Base-by-base conservation (phyloP, 805 yeast genomes). In the Saccharomycopsis synnaedendra region DNA sequence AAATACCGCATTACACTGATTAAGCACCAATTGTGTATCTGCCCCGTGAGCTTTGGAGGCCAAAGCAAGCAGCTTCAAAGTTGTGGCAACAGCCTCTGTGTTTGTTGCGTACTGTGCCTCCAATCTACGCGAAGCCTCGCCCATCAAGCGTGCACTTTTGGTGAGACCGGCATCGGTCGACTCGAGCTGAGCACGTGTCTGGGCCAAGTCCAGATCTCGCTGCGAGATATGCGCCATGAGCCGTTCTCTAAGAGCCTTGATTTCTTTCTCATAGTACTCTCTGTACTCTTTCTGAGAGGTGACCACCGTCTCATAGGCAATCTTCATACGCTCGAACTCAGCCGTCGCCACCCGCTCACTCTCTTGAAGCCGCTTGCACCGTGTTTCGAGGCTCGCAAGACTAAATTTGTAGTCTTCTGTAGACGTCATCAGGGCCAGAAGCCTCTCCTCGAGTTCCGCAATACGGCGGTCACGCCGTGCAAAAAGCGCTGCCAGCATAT, bases 391-490 rank as follows among this genome's bases (percentile, higher is more conserved):
- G 41, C 72, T 69, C 49, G 76, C 74, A 44, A 70, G 64, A 47
- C 73, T 73, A 56, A 72, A 69, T 49, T 69, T 68, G 48, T 74
- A 62, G 19, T 72, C 64, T 52, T 79, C 83, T 32, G 70, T 67
- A 27, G 63, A 60, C 5, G 75, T 66, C 39, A 66, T 56, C n/a
- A 74, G 56, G 28, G 73, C 77, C 46, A 70, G 69, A 48, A 73
- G 61, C 54, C 76, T 78, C 39, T 64, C 66, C 60, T 86, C 95
- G 56, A 85, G 64, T 54, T 82, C 90, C 32, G 66, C 57, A 30
- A 84, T 73, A 46, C 85, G 68, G 45, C 89, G 69, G 56, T 83
- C 87, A 57, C 84, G 83, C 45, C 94, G 67, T 52, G 74, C 76
- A 50, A 85, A 64, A 53, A 84, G 64, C 1, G 87, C 78, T 56